Evolutionary conservation across 306 rosid species (phyloP), one percentile per base, ranked within the genome.

Genomic region (Rosa lucieae): DNA sequence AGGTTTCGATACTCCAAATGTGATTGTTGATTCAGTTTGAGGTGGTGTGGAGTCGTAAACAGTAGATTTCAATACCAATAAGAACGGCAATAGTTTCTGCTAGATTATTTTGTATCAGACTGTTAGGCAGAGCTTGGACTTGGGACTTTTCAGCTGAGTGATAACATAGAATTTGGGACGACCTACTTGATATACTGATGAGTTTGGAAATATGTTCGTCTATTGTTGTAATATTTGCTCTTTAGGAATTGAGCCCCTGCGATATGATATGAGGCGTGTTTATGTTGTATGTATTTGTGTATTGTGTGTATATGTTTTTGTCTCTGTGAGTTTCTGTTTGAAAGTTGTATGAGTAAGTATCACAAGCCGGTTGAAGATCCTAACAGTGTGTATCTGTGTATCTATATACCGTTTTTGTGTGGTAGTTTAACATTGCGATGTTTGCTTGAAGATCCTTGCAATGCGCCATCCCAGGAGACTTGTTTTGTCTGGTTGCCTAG

Each of bases 401-500:
- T 66, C 14, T 37, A 26, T 7, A 0, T 51, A 21, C 42, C 43
- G 6, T 78, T 43, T 7, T 20, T 51, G n/a, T 77, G 67, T 80
- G 1, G 77, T 62, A 62, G 52, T 56, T 42, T 84, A 56, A 73
- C 68, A 58, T 47, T 42, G 17, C 81, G 81, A 81, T 86, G 52
- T 43, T 77, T 88, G 0, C 78, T 67, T 86, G 49, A 81, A 95
- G 99, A 90, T 93, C 73, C 84, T 95, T 78, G 99, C 99, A 35
- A 95, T 95, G 99, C 92, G 99, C 75, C 84, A 95, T 77, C 98
- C 99, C 0, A 87, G 99, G 68, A 88, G 94, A 78, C 90, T 91
- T 61, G 99, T 95, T 58, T 87, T 95, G 87, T 65, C 88, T 0
- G 99, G 99, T 56, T 95, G 97, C 89, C 86, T 95, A 11, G 55